Evolutionary conservation across 331 rosid species (phyloP).

Genomic region (Cucumis variabilis): DNA sequence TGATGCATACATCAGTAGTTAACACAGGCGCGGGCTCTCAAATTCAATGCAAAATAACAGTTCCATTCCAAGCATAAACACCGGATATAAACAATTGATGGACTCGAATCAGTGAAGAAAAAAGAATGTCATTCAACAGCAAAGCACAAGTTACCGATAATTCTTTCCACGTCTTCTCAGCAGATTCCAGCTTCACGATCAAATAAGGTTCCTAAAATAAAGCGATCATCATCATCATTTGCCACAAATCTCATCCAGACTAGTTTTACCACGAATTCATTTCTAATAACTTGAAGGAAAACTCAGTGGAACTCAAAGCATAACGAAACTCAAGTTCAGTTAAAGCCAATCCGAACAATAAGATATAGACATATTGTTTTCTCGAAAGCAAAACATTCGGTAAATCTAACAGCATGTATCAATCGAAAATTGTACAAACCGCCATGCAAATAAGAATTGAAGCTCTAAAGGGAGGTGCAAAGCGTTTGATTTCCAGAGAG

Average conservation of each 20-base stretch:
- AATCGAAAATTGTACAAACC: constrained; percentile 45
- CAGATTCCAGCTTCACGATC: constrained; percentile 85
- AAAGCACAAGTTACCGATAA: constrained; percentile 64
- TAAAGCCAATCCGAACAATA: not conserved
- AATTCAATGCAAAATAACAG: not conserved
- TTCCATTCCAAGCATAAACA: constrained; percentile 8
- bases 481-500: constrained; percentile 20
- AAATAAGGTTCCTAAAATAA: constrained; percentile 81
- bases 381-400: not conserved
- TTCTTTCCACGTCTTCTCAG: constrained; percentile 96
- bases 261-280: not conserved
- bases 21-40: not conserved
- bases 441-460: constrained; percentile 86
- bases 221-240: constrained; percentile 9
- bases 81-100: not conserved
- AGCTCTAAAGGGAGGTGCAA: constrained; percentile 32
- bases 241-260: not conserved
- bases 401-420: not conserved
- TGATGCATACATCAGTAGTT: too few species aligned
- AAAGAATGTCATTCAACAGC: not conserved
- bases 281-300: not conserved
- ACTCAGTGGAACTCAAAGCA: not conserved
- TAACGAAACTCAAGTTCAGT: not conserved
- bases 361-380: too few species aligned
- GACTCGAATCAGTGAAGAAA: not conserved